These are phyloP conservation scores for Nigrospora oryzae DNA, from an alignment of 2,329 filamentous ascomycete genomes.

Conservation along the genomic window DNA sequence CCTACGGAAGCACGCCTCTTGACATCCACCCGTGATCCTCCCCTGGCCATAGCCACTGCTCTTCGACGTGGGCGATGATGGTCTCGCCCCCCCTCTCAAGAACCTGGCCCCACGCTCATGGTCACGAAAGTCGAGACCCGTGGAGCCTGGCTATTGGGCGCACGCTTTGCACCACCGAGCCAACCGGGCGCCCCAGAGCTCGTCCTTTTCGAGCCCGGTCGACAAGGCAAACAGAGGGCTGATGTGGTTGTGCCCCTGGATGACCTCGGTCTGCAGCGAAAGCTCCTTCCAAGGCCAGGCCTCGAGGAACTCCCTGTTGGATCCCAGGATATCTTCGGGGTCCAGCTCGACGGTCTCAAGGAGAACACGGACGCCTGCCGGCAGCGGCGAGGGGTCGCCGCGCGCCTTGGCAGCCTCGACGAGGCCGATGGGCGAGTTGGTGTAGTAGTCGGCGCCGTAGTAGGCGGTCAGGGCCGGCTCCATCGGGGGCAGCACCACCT, in stretches of 20 bases:
- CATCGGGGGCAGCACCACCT: conserved; percentile 9
- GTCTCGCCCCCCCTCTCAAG: too few species aligned
- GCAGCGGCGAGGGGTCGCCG: conserved; percentile 7
- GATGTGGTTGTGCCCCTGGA: conserved; percentile 20
- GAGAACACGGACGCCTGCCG: conserved; percentile 9
- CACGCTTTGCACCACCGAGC: conserved; percentile 12
- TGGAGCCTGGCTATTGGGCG: background rate
- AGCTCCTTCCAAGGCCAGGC: conserved; percentile 11
- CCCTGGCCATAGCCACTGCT: too few species aligned
- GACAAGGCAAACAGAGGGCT: conserved; percentile 15
- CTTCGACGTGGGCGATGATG: too few species aligned
- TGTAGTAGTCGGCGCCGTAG: conserved; percentile 12
- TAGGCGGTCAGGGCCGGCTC: conserved; percentile 10
- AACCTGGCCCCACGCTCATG: too few species aligned
- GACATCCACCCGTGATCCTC: too few species aligned
- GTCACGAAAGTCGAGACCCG: too few species aligned
- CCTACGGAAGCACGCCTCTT: too few species aligned
- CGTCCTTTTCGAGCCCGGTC: conserved; percentile 19
- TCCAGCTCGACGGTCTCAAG: conserved; percentile 18
- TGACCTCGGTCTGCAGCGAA: conserved; percentile 7
- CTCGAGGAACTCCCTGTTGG: conserved; percentile 12
- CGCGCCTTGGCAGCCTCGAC: conserved; percentile 10
- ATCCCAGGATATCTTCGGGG: conserved; percentile 12
- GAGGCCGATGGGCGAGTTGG: conserved; percentile 12
- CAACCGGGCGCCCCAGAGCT: conserved; percentile 18